These are phyloP conservation scores for Madurella mycetomatis DNA, from an alignment of 2,329 filamentous ascomycete species.

Conservation along the genomic window DNA sequence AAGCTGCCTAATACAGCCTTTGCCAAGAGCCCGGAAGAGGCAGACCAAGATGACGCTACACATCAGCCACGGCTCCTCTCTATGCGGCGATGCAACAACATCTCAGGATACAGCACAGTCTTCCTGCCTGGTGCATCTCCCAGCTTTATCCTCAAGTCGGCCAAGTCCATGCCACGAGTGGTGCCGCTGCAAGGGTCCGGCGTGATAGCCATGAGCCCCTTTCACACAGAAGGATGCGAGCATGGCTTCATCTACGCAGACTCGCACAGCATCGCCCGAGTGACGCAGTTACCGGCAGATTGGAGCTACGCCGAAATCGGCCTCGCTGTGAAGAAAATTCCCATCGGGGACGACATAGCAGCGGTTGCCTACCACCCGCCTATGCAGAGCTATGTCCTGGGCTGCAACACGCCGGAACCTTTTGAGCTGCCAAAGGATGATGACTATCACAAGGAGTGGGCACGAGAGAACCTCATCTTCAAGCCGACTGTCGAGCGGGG, in stretches of 20 bases:
- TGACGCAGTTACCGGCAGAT: slow-evolving; percentile 64
- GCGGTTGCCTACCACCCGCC: slow-evolving; percentile 72
- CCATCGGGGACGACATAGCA: slow-evolving; percentile 65
- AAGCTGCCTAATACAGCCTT: slow-evolving; percentile 68
- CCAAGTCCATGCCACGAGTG: slow-evolving; percentile 70
- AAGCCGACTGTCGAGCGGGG: slow-evolving; percentile 68
- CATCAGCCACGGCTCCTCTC: slow-evolving; percentile 46
- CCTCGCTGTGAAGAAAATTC: slow-evolving; percentile 68
- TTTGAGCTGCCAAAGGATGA: slow-evolving; percentile 87
- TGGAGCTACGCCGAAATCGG: slow-evolving; percentile 70
- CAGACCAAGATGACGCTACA: slow-evolving; percentile 47
- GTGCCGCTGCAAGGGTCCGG: slow-evolving; percentile 65
- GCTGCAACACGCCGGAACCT: slow-evolving; percentile 60
- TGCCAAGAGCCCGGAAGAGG: slow-evolving; percentile 52
- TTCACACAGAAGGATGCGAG: slow-evolving; percentile 73
- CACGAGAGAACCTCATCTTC: slow-evolving; percentile 61
- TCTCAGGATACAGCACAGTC: slow-evolving; percentile 76
- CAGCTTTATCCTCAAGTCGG: slow-evolving; percentile 76
- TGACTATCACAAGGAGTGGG: slow-evolving; percentile 76
- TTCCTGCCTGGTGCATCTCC: slow-evolving; percentile 79
- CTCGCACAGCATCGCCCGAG: slow-evolving; percentile 63
- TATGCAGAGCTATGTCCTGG: slow-evolving; percentile 71
- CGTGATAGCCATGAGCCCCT: slow-evolving; percentile 67
- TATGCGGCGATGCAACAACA: slow-evolving; percentile 54
- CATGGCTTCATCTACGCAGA: slow-evolving; percentile 81